Base-by-base conservation (phyloP, 176 grass and related monocot genomes). In the Musa itinerans region DNA sequence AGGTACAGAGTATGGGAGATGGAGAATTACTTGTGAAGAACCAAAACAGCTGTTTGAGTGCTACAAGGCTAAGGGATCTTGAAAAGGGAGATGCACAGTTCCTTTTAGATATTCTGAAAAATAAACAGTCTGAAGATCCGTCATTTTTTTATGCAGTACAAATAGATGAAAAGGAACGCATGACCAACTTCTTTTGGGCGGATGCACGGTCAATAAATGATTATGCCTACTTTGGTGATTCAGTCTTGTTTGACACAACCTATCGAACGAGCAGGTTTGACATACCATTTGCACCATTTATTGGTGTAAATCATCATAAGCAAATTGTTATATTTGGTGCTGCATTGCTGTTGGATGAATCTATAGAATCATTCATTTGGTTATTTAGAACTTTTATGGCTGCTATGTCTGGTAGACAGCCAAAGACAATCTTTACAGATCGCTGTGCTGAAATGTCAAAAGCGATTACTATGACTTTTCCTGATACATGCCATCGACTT, bases 341-440 rank as follows among this genome's bases (percentile, higher is more conserved):
- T 81, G 83, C 78, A 19, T 54, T 85, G 49, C 66, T 85, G 11
- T 70, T 81, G 29, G 76, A 78, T 72, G 83, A 81, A 63, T 77
- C 72, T 50, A 21, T 71, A 4, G 73, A 81, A 53, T 85, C 83
- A 10, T 85, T 85, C 70, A 53, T 85, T 63, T 85, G 83, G 83
- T 54, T 81, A 72, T 85, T 85, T 72, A 85, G 66, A 52, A 85
- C 73, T 15, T 81, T 85, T 57, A 76, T 78, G 57, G 63, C 66
- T 78, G 78, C 74, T n/a, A 85, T 85, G 83, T 81, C 43, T 59
- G 83, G 78, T 67, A 81, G 51, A 53, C 64, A 85, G 55, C 83
- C 78, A 29, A 71, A 85, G 77, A 81, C 83, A 69, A 81, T 81
- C 76, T 85, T 85, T 22, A 78, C 83, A 26, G 78, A 85, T 81